These are phyloP conservation scores for Zizania palustris DNA, from an alignment of 202 grass and related monocot genomes.

Conservation along the genomic window DNA sequence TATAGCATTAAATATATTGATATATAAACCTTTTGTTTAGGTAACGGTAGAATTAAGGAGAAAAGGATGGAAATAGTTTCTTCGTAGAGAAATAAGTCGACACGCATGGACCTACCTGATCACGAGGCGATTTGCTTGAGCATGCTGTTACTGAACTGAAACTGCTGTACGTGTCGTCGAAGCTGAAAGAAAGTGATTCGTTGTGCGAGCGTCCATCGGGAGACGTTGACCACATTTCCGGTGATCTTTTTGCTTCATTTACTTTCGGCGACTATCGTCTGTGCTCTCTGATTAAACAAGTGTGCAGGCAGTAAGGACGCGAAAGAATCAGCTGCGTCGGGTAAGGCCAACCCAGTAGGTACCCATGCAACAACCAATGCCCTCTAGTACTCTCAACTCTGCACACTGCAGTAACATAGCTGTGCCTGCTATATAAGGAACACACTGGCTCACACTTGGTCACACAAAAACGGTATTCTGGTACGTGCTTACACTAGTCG, in stretches of 20 bases:
- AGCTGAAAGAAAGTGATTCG: conserved; percentile 35
- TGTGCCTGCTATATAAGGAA: conserved; percentile 18
- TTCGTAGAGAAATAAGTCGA: too few species aligned
- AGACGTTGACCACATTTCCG: conserved; percentile 8
- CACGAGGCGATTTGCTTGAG: conserved; percentile 2
- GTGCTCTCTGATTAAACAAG: neutral
- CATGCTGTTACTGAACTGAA: conserved; percentile 29
- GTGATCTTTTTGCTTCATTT: conserved; percentile 20
- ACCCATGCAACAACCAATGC: neutral
- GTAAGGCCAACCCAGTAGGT: neutral
- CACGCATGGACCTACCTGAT: conserved; percentile 14
- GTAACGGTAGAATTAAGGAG: too few species aligned
- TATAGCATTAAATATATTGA: too few species aligned
- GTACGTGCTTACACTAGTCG: neutral
- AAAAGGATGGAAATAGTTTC: too few species aligned
- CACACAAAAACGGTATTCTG: conserved; percentile 8
- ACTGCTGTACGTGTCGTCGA: neutral
- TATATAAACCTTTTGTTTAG: too few species aligned
- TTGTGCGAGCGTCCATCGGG: neutral
- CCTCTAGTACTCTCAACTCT: neutral
- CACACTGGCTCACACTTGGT: neutral
- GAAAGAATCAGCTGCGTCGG: neutral
- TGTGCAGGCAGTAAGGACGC: neutral
- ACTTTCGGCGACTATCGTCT: neutral
- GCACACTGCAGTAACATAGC: neutral